These are phyloP conservation scores for Stagonosporopsis rhizophila DNA, from an alignment of 2,329 filamentous ascomycete genomes.

Conservation along the genomic window DNA sequence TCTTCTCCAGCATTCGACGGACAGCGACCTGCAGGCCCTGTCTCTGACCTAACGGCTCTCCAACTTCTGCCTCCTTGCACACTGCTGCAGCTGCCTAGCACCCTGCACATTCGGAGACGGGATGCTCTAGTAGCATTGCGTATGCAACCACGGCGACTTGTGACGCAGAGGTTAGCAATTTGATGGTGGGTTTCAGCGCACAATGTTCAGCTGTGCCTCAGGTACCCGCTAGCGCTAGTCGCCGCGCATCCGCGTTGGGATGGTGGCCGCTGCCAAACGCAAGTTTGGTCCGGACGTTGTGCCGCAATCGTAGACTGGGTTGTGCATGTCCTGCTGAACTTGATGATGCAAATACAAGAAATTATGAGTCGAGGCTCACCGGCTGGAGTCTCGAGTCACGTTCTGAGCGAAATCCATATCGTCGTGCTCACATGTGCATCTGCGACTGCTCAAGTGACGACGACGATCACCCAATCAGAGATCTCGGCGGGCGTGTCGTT, in stretches of 20 bases:
- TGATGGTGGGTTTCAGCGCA: conserved; percentile 13
- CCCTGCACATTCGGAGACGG: conserved; percentile 8
- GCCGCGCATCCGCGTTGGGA: conserved; percentile 21
- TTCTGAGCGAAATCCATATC: background rate
- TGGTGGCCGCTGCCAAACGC: conserved; percentile 36
- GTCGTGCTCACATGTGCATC: conserved; percentile 5
- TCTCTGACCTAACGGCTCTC: conserved; percentile 19
- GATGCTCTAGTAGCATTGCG: conserved; percentile 9
- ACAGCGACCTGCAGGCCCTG: conserved; percentile 11
- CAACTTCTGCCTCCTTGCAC: conserved; percentile 1
- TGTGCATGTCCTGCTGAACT: conserved; percentile 16
- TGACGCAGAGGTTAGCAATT: conserved; percentile 10
- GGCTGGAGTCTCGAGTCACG: conserved; percentile 4
- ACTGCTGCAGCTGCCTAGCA: conserved; percentile 23
- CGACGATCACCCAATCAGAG: conserved; percentile 2
- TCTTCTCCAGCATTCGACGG: conserved; percentile 12
- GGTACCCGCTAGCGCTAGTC: conserved; percentile 30
- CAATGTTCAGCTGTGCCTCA: conserved; percentile 27
- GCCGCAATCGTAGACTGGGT: conserved; percentile 25
- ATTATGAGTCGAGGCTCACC: conserved; percentile 10
- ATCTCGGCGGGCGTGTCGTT: background rate
- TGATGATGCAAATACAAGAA: background rate
- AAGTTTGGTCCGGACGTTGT: conserved; percentile 22
- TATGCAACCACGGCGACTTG: conserved; percentile 24
- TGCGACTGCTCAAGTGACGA: background rate